Percentiles rank a stretch among this genome's conserved stretches.
Conservation (phyloP, 768 basidiomycete genomes). For the Psilocybe tampanensis region DNA sequence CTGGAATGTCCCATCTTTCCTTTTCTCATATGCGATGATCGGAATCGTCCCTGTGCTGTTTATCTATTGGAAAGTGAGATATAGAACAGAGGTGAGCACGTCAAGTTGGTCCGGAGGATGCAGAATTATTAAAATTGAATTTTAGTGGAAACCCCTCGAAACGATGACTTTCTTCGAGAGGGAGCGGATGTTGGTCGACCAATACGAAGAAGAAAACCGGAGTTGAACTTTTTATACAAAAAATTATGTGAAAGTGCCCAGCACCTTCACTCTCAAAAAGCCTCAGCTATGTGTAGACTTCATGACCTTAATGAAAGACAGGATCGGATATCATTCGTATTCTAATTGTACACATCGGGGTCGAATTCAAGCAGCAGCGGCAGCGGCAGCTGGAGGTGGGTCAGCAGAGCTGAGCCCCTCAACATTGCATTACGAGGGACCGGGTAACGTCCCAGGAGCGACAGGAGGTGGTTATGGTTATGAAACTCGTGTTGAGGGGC, state of each 20-base stretch:
- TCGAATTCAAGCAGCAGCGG: conserved; percentile 15
- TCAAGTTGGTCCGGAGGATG: neutral
- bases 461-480: conserved; percentile 79
- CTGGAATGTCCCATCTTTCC: conserved; percentile 49
- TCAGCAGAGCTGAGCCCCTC: conserved; percentile 40
- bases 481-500: conserved; percentile 65
- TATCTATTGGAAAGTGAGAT: conserved; percentile 46
- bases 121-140: conserved; percentile 1
- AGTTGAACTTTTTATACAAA: neutral
- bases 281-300: neutral
- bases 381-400: no score
- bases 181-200: conserved; percentile 44
- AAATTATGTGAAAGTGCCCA: neutral
- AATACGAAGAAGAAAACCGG: conserved; percentile 36
- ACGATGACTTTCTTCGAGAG: conserved; percentile 46
- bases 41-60: conserved; percentile 44
- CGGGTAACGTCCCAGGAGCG: conserved; percentile 66
- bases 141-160: conserved; percentile 41
- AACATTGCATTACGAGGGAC: conserved; percentile 89
- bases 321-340: conserved; percentile 9
- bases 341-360: conserved; percentile 5
- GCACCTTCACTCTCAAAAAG: no score
- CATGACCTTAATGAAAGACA: conserved; percentile 1
- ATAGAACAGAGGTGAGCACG: conserved; percentile 38
- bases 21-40: conserved; percentile 53